Evolutionary conservation across 78 protist genomes (phyloP), one percentile per base, ranked within the genome.

Genomic region (Cavenderia fasciculata): DNA sequence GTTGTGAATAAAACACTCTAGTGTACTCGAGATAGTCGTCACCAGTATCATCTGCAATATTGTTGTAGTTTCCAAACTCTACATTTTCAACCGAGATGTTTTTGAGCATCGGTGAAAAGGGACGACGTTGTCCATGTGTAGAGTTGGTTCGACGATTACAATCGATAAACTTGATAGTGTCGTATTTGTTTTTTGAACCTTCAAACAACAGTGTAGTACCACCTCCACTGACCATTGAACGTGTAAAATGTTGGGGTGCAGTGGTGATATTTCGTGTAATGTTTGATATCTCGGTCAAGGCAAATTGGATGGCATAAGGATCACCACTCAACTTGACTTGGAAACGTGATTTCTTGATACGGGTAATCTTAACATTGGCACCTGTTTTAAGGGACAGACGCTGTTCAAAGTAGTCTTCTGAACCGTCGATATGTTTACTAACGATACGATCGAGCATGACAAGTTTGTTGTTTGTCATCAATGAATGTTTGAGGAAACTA

Each of bases 251-350:
- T 3, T 38, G 11, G 47, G 47, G 72, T 11, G 38, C 8, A 11
- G 51, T 7, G 10, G 72, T 38, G 2, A 63, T n/a, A 4, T 63
- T 47, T 1, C 38, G 43, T 7, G 43, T 23, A n/a, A 63, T 43
- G 19, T 63, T 38, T 7, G 72, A 21, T 7, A 63, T 40, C 25
- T 63, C 72, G 14, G 18, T 21, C 21, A 63, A 8, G 27, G 72
- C 72, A 3, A 18, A 40, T 38, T 63, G 72, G 4, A 63, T 63
- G 43, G 72, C 44, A 40, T 40, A 40, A 2, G 72, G 72, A 38
- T 63, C 72, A 16, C 72, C 72, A 4, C 19, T 4, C 11, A 63
- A n/a, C 8, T 38, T 31, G 2, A 63, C 10, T 21, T 40, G 72
- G 72, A 38, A 63, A 2, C 72, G 43, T 16, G 33, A 38, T 2